Conservation (phyloP, 2,329 filamentous ascomycete species). For the Penicillium sumatraense region DNA sequence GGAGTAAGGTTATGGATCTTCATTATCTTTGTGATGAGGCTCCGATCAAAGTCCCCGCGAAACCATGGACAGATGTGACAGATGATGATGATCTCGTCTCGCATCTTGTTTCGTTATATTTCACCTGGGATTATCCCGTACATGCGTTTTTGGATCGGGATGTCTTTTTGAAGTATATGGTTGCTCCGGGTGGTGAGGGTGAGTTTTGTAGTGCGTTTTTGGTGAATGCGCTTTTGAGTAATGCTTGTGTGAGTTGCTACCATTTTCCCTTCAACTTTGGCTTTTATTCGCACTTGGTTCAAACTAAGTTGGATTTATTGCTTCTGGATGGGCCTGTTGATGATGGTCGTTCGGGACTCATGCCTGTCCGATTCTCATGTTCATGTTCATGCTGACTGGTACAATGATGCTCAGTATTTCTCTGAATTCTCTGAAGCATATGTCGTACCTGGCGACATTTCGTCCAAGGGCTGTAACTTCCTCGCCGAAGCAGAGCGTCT, state of each 20-base stretch:
- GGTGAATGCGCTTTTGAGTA: conserved; percentile 86
- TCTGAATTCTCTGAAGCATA: conserved; percentile 46
- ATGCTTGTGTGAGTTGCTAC: conserved; percentile 41
- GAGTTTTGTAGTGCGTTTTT: conserved; percentile 82
- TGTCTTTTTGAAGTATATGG: conserved; percentile 65
- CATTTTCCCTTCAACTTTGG: neutral
- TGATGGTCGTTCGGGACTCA: no score
- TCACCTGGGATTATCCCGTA: conserved; percentile 93
- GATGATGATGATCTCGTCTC: conserved; percentile 74
- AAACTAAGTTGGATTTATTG: neutral
- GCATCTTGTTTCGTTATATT: conserved; percentile 89
- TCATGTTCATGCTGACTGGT: conserved; percentile 4
- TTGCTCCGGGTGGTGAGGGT: conserved; percentile 34
- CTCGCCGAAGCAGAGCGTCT: conserved; percentile 43
- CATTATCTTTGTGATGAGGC: conserved; percentile 44
- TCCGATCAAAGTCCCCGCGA: conserved; percentile 39
- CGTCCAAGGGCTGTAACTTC: conserved; percentile 42
- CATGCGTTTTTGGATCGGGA: conserved; percentile 79
- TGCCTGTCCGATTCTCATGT: no score
- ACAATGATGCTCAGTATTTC: conserved; percentile 34
- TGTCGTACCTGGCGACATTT: conserved; percentile 39
- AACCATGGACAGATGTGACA: conserved; percentile 80
- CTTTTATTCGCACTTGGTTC: neutral
- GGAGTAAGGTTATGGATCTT: conserved; percentile 47
- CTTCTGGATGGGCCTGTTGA: no score